Conservation (phyloP, 1,284 basidiomycete genomes). For the Trichosporon sp. region DNA sequence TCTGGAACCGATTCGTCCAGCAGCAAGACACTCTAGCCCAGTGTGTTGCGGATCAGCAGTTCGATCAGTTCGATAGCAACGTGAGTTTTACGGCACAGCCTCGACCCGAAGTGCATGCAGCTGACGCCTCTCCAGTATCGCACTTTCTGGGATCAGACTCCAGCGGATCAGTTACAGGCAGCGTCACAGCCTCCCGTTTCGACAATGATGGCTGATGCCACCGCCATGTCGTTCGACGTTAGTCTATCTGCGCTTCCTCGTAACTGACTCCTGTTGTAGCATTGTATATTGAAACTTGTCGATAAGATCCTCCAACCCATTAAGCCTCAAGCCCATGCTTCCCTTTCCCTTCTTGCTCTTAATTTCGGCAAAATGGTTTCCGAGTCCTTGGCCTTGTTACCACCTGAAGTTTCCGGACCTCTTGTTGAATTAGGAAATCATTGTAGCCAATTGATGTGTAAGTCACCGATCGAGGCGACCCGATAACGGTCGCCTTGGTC, state of each 20-base stretch:
- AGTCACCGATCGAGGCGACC: background rate
- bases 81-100: slow-evolving; percentile 21
- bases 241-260: slow-evolving; percentile 10
- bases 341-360: slow-evolving; percentile 26
- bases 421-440: slow-evolving; percentile 33
- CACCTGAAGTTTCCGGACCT: slow-evolving; percentile 25
- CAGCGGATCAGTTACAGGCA: slow-evolving; percentile 20
- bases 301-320: slow-evolving; percentile 26
- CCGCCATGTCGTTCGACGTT: slow-evolving; percentile 14
- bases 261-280: slow-evolving; percentile 18
- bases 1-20: slow-evolving; percentile 37
- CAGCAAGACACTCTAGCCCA: slow-evolving; percentile 25
- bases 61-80: slow-evolving; percentile 35
- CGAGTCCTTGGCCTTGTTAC: slow-evolving; percentile 21
- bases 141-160: slow-evolving; percentile 31
- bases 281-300: slow-evolving; percentile 30
- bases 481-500: background rate
- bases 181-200: slow-evolving; percentile 22
- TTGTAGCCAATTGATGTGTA: slow-evolving; percentile 33
- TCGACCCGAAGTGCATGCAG: background rate
- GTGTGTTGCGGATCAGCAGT: slow-evolving; percentile 25
- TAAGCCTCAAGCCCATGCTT: slow-evolving; percentile 15
- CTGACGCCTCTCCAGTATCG: slow-evolving; percentile 27
- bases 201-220: slow-evolving; percentile 17
- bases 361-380: slow-evolving; percentile 36